These are phyloP conservation scores for Calophaca sinica DNA, from an alignment of 306 rosid genomes.

Conservation along the genomic window DNA sequence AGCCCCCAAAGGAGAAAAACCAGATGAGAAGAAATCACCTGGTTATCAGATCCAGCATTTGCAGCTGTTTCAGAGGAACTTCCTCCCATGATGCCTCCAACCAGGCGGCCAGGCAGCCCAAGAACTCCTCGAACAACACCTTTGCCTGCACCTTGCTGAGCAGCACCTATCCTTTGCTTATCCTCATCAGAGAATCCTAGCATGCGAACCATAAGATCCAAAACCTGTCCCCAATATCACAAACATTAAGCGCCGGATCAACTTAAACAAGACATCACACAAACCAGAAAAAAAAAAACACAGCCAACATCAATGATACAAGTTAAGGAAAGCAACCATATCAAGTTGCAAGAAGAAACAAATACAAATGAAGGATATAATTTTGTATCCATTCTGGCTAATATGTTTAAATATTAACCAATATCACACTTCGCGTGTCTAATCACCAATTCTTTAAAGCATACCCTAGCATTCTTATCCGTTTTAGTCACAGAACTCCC, in stretches of 20 bases:
- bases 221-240: constrained; percentile 62
- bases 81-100: constrained; percentile 92
- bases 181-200: constrained; percentile 94
- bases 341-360: constrained; percentile 27
- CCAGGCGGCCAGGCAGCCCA: constrained; percentile 94
- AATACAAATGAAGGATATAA: constrained; percentile 23
- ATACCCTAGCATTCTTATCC: constrained; percentile 7
- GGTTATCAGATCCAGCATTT: constrained; percentile 71
- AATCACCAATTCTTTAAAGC: constrained; percentile 14
- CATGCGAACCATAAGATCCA: constrained; percentile 98
- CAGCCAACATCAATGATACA: constrained; percentile 1
- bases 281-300: constrained; percentile 4
- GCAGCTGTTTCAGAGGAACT: constrained; percentile 59
- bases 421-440: constrained; percentile 23
- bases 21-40: constrained; percentile 51
- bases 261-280: constrained; percentile 5
- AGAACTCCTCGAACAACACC: constrained; percentile 96
- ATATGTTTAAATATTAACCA: neutral
- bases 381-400: neutral
- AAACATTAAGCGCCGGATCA: constrained; percentile 32
- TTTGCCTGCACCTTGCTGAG: constrained; percentile 83
- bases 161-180: constrained; percentile 85
- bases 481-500: neutral
- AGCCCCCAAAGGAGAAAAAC: constrained; percentile 6
- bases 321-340: neutral